These are phyloP conservation scores for Diutina sp. DNA, from an alignment of 1,139 yeast genomes.

Conservation along the genomic window DNA sequence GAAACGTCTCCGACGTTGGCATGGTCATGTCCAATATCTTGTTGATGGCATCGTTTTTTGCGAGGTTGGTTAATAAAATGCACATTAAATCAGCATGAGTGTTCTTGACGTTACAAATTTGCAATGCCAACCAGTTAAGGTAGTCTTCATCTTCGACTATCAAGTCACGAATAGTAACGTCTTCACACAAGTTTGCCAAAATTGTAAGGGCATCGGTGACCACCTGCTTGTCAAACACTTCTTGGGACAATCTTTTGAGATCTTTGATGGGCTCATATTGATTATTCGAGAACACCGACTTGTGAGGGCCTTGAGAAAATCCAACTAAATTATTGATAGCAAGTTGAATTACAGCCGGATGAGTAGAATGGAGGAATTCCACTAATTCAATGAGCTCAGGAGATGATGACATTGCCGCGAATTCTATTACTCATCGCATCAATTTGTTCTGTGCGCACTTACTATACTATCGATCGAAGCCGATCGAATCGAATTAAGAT, in stretches of 20 bases:
- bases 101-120: slow-evolving; percentile 39
- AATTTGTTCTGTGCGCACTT: neutral
- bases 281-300: slow-evolving; percentile 55
- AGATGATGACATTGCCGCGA: slow-evolving; percentile 31
- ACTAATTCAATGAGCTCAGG: slow-evolving; percentile 60
- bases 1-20: slow-evolving; percentile 28
- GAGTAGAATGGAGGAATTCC: slow-evolving; percentile 71
- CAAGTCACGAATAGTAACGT: slow-evolving; percentile 44
- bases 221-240: slow-evolving; percentile 25
- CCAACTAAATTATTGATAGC: slow-evolving; percentile 83
- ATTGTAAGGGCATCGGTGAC: slow-evolving; percentile 67
- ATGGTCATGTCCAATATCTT: slow-evolving; percentile 34
- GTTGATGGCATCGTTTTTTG: slow-evolving; percentile 59
- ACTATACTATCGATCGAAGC: neutral
- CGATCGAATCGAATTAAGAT: neutral
- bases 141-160: slow-evolving; percentile 56
- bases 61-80: slow-evolving; percentile 73
- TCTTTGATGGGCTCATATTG: slow-evolving; percentile 65
- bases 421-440: neutral
- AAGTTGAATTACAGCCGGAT: slow-evolving; percentile 70
- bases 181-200: slow-evolving; percentile 73
- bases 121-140: slow-evolving; percentile 38
- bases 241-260: slow-evolving; percentile 42
- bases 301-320: slow-evolving; percentile 59
- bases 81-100: slow-evolving; percentile 69